Evolutionary conservation across 2,329 filamentous ascomycete genomes (phyloP).

Genomic region (Ophiostoma sp.): DNA sequence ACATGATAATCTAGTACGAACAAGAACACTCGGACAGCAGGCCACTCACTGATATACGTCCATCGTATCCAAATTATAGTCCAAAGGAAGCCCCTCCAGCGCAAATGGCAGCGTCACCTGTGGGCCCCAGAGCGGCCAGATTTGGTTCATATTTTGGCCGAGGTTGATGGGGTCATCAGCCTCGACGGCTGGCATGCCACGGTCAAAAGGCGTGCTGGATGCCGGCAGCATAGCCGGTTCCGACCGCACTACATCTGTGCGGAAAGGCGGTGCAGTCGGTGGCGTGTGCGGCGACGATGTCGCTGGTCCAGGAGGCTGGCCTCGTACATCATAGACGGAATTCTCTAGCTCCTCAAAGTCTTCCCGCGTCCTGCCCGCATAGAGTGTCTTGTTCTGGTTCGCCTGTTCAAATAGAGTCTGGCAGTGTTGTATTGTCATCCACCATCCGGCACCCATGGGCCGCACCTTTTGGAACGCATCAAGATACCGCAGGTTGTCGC

Average conservation of each 20-base stretch:
- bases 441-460: background rate
- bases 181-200: background rate
- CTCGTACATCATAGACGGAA: background rate
- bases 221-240: background rate
- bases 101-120: background rate
- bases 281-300: background rate
- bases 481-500: background rate
- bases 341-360: background rate
- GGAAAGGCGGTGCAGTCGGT: background rate
- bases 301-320: background rate
- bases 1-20: background rate
- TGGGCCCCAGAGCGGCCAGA: background rate
- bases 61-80: background rate
- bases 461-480: background rate
- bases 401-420: background rate
- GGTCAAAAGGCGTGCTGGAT: background rate
- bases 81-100: background rate
- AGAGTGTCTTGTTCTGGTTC: background rate
- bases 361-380: background rate
- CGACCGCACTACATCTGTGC: background rate
- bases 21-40: background rate
- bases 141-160: background rate
- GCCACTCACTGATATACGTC: background rate
- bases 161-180: background rate
- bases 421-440: constrained; percentile 1